Percentiles rank a stretch among this genome's conserved stretches.
Conservation (phyloP, 371 early-diverging fungal species). For the Synchytrium microbalum region DNA sequence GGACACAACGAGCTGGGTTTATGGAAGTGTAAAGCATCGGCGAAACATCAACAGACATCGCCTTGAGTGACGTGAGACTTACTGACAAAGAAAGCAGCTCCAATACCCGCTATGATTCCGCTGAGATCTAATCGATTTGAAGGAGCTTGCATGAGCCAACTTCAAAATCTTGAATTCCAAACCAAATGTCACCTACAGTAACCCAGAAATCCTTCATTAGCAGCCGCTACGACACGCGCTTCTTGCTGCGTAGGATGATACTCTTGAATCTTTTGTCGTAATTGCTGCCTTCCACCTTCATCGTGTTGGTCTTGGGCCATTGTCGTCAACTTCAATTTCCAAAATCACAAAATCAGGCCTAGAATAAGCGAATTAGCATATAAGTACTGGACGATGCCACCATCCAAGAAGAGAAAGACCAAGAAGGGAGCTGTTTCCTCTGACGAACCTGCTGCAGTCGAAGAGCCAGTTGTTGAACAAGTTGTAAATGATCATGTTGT, state of each 20-base stretch:
- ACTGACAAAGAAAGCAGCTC: background rate
- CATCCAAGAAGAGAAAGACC: no score
- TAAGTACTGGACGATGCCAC: no score
- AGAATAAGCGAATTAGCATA: no score
- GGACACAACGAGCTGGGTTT: no score
- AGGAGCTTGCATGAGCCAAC: background rate
- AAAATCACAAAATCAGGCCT: no score
- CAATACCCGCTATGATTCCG: background rate
- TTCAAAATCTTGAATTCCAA: background rate
- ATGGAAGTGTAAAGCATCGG: no score
- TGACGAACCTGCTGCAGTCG: no score
- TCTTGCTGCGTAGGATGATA: background rate
- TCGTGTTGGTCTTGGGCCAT: no score
- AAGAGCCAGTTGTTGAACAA: no score
- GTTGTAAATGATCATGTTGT: slow-evolving; percentile 11
- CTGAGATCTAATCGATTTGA: background rate
- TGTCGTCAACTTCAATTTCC: no score
- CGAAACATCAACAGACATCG: no score
- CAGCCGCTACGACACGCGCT: background rate
- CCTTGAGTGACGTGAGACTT: background rate
- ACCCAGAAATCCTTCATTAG: background rate
- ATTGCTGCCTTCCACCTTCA: background rate
- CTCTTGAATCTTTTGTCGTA: background rate
- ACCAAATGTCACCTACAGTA: background rate
- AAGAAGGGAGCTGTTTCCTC: no score